A percentile compares a stretch with the other conserved stretches of the same genome.
Conservation (phyloP, 768 basidiomycete genomes). For the Pisolithus albus region DNA sequence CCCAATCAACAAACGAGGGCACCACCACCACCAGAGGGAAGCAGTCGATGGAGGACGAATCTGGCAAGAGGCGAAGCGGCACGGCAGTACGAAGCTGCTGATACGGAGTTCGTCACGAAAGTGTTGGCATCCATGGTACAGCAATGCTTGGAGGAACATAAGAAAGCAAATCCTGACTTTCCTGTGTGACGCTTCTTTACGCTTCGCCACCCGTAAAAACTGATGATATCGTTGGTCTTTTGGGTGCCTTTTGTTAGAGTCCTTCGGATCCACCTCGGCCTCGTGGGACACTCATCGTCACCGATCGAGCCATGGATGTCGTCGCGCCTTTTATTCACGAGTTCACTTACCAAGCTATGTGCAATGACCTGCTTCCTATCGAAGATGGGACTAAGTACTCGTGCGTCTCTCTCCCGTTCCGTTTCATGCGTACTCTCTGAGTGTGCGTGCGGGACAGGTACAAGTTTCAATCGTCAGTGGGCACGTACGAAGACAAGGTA, state of each 20-base stretch:
- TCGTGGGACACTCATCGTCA: slow-evolving; percentile 79
- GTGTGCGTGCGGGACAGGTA: slow-evolving; percentile 46
- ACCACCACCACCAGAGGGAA: slow-evolving; percentile 56
- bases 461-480: slow-evolving; percentile 85
- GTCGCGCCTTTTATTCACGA: slow-evolving; percentile 89
- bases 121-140: slow-evolving; percentile 84
- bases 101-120: slow-evolving; percentile 73
- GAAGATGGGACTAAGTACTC: slow-evolving; percentile 81
- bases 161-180: slow-evolving; percentile 79
- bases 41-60: slow-evolving; percentile 72
- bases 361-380: slow-evolving; percentile 86
- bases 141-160: slow-evolving; percentile 76
- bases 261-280: slow-evolving; percentile 51
- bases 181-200: slow-evolving; percentile 47
- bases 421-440: slow-evolving; percentile 4
- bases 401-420: slow-evolving; percentile 41
- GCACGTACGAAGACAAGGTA: slow-evolving; percentile 81
- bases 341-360: slow-evolving; percentile 99
- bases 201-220: not conserved
- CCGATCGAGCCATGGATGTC: slow-evolving; percentile 95
- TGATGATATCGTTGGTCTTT: not conserved
- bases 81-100: slow-evolving; percentile 60
- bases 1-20: slow-evolving; percentile 58
- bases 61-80: slow-evolving; percentile 68
- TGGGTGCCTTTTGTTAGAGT: slow-evolving; percentile 35